Percentiles rank a stretch among this genome's conserved stretches.
phyloP scores from a whole-genome alignment of 257 asterid genomes.

The Solanum tarapatanum region DNA sequence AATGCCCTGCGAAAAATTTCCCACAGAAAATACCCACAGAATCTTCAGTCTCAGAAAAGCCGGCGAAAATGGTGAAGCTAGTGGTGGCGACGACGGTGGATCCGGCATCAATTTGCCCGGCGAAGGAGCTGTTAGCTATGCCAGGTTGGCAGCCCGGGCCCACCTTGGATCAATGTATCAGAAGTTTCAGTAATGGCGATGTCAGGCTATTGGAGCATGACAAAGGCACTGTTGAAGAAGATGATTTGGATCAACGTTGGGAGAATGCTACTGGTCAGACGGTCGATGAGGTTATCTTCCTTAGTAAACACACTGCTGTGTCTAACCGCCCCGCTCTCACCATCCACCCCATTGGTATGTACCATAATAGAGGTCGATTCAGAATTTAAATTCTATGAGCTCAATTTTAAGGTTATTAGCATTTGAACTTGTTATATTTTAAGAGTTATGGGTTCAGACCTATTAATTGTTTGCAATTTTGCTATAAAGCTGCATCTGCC shows the following conservation, averaged over 20 bases:
- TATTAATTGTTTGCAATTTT: background rate
- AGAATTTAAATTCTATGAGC: background rate
- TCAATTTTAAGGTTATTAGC: background rate
- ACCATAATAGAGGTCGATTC: background rate
- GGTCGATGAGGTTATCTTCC: slow-evolving; percentile 67
- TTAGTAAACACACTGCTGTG: slow-evolving; percentile 71
- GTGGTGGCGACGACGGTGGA: slow-evolving; percentile 84
- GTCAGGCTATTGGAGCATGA: slow-evolving; percentile 68
- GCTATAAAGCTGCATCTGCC: background rate
- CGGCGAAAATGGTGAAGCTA: slow-evolving; percentile 44
- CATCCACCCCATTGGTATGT: slow-evolving; percentile 69
- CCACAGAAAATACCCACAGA: background rate
- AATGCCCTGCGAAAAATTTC: background rate
- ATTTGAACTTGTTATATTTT: background rate
- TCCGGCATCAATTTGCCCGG: slow-evolving; percentile 85
- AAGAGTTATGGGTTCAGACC: background rate
- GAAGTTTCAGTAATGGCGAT: slow-evolving; percentile 52
- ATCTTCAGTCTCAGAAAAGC: background rate
- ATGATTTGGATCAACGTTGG: slow-evolving; percentile 80
- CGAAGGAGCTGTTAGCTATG: slow-evolving; percentile 57
- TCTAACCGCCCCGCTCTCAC: slow-evolving; percentile 82
- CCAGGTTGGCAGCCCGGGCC: slow-evolving; percentile 75
- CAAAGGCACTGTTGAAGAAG: slow-evolving; percentile 48
- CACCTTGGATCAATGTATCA: slow-evolving; percentile 35
- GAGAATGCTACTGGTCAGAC: slow-evolving; percentile 56